Evolutionary conservation across 2,329 filamentous ascomycete genomes (phyloP).

Genomic region (Ophiostoma sp.): DNA sequence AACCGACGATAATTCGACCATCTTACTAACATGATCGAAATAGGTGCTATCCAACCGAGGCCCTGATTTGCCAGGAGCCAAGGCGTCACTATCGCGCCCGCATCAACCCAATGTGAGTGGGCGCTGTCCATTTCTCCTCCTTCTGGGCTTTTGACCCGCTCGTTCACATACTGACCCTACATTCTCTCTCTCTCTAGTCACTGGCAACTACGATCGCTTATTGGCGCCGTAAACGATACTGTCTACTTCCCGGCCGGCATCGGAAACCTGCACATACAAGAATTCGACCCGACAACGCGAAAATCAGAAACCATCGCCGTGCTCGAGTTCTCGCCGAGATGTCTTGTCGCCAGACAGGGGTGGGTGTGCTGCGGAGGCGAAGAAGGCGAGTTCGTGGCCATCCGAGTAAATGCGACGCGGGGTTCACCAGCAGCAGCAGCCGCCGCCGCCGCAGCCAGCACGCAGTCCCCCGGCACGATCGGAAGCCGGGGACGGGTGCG

Average conservation of each 20-base stretch:
- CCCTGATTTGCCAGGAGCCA: slow-evolving; percentile 59
- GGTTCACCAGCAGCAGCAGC: slow-evolving; percentile 27
- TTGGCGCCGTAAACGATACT: slow-evolving; percentile 75
- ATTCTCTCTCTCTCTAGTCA: slow-evolving; percentile 54
- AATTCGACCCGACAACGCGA: slow-evolving; percentile 66
- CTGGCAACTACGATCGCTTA: slow-evolving; percentile 86
- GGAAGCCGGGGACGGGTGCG: slow-evolving; percentile 22
- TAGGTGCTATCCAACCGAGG: slow-evolving; percentile 66
- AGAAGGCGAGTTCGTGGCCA: slow-evolving; percentile 80
- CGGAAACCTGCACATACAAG: slow-evolving; percentile 65
- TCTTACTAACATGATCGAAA: slow-evolving; percentile 22
- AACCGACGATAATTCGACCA: no score
- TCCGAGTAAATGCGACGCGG: slow-evolving; percentile 54
- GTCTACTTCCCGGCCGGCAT: slow-evolving; percentile 82
- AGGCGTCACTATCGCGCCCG: slow-evolving; percentile 68
- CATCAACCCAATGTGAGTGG: slow-evolving; percentile 63
- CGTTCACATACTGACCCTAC: neutral
- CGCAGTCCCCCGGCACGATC: slow-evolving; percentile 34
- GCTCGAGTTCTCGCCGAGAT: slow-evolving; percentile 74
- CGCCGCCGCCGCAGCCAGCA: slow-evolving; percentile 28
- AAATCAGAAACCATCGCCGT: slow-evolving; percentile 73
- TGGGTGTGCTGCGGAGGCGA: slow-evolving; percentile 92
- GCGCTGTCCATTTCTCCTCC: neutral
- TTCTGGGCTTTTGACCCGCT: neutral
- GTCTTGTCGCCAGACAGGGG: slow-evolving; percentile 79